A percentile compares a stretch with the other conserved stretches of the same genome.
Evolutionary conservation across 305 asterid species (phyloP).

Genomic region (Fraxinus latifolia): DNA sequence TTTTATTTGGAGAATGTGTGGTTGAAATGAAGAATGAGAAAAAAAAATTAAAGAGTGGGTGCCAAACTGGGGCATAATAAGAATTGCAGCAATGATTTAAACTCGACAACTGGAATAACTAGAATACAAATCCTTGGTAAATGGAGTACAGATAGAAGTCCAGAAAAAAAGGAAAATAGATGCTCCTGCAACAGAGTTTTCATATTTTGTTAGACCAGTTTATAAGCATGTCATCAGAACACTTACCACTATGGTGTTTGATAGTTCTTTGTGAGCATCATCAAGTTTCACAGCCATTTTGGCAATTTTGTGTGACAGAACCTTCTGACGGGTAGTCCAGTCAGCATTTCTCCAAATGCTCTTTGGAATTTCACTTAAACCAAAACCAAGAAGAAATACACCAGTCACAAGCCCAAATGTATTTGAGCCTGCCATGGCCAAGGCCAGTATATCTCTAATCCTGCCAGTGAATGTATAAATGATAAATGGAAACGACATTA

Average conservation of each 20-base stretch:
- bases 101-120: not conserved
- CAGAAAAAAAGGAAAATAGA: slow-evolving; percentile 15
- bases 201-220: not conserved
- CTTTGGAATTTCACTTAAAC: slow-evolving; percentile 93
- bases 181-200: not conserved
- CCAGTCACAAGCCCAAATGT: slow-evolving; percentile 99
- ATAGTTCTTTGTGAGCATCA: slow-evolving; percentile 89
- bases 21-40: too few relatives aligned
- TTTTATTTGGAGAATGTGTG: too few relatives aligned
- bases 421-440: slow-evolving; percentile 99
- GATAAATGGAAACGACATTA: slow-evolving; percentile 20
- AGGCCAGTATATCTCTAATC: slow-evolving; percentile 60
- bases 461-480: slow-evolving; percentile 35
- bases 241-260: slow-evolving; percentile 95
- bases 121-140: slow-evolving; percentile 19
- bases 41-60: too few relatives aligned
- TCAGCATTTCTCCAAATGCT: slow-evolving; percentile 91
- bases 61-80: not conserved
- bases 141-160: not conserved
- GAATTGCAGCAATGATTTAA: not conserved
- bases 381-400: slow-evolving; percentile 98
- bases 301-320: slow-evolving; percentile 91
- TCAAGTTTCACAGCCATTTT: slow-evolving; percentile 96
- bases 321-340: slow-evolving; percentile 92
- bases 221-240: slow-evolving; percentile 15